Conservation (phyloP, 2,329 filamentous ascomycete species). For the Fusarium sp. region DNA sequence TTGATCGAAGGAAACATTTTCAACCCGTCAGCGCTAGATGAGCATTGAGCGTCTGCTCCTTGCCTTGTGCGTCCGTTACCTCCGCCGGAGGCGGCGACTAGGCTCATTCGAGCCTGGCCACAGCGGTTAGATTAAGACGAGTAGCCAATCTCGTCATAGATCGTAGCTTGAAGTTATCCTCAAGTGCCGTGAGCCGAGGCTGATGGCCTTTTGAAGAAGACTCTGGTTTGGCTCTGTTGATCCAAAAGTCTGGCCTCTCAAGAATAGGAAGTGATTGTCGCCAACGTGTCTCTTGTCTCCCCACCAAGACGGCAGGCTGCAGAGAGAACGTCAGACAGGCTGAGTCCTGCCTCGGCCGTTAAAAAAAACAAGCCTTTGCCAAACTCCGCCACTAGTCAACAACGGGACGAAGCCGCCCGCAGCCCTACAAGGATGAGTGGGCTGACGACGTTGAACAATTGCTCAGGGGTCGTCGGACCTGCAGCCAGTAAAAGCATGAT, state of each 20-base stretch:
- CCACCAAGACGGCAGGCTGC: not conserved
- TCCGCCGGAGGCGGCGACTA: not conserved
- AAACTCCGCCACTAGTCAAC: not conserved
- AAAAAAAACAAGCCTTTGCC: not conserved
- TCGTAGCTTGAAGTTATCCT: not conserved
- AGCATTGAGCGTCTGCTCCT: not conserved
- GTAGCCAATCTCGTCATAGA: not conserved
- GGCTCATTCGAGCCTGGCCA: not conserved
- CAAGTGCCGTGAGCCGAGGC: not conserved
- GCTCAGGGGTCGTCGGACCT: not conserved
- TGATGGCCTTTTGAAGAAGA: not conserved
- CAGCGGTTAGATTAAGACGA: not conserved
- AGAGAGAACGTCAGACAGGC: not conserved
- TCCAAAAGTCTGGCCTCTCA: not conserved
- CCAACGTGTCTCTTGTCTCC: not conserved
- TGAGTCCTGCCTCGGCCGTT: not conserved
- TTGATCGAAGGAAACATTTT: not conserved
- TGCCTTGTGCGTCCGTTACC: not conserved
- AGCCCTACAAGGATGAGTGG: constrained; percentile 1
- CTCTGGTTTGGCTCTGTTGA: not conserved
- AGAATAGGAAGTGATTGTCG: not conserved
- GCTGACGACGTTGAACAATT: not conserved
- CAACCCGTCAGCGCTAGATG: not conserved
- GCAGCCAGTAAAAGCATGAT: not conserved
- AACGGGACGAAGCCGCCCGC: not conserved